Percentiles rank a stretch among this genome's conserved stretches.
Evolutionary conservation across 2,329 filamentous ascomycete species (phyloP).

Genomic region (Fusarium verrucosum): DNA sequence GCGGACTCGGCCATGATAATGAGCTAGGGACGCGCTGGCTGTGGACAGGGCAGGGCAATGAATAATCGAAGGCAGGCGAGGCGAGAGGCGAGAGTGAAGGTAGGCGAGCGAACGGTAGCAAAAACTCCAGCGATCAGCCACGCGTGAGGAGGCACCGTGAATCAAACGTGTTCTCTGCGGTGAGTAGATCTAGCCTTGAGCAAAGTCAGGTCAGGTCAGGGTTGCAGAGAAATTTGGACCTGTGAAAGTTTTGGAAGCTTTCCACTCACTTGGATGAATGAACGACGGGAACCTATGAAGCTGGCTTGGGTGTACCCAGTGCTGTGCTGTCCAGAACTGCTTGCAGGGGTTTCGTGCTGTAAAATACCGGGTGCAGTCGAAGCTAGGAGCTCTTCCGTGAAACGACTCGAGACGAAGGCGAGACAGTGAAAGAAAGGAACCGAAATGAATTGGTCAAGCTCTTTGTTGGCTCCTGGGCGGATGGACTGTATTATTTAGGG

Average conservation of each 20-base stretch:
- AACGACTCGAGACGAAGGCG: slow-evolving; percentile 40
- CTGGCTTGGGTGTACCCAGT: slow-evolving; percentile 21
- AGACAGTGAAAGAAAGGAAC: slow-evolving; percentile 23
- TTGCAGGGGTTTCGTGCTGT: slow-evolving; percentile 29
- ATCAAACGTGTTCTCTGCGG: slow-evolving; percentile 20
- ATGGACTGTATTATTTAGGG: slow-evolving; percentile 1
- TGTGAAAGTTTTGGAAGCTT: slow-evolving; percentile 25
- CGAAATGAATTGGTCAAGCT: slow-evolving; percentile 1
- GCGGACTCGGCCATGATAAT: slow-evolving; percentile 50
- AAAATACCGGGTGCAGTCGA: slow-evolving; percentile 23
- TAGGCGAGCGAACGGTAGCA: slow-evolving; percentile 19
- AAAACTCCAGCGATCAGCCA: slow-evolving; percentile 9
- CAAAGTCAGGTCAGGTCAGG: slow-evolving; percentile 24
- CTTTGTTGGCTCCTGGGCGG: slow-evolving; percentile 29
- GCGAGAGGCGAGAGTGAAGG: slow-evolving; percentile 16
- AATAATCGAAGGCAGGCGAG: slow-evolving; percentile 16
- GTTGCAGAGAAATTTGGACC: slow-evolving; percentile 28
- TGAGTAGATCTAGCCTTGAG: slow-evolving; percentile 19
- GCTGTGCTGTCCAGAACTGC: neutral
- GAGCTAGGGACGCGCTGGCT: slow-evolving; percentile 28
- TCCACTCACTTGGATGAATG: slow-evolving; percentile 9
- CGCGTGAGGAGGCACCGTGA: slow-evolving; percentile 6
- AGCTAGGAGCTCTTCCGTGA: slow-evolving; percentile 35
- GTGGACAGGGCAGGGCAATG: slow-evolving; percentile 23
- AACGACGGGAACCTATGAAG: no score